Evolutionary conservation across 2,329 filamentous ascomycete genomes (phyloP).

Genomic region (Epichloe scottii): DNA sequence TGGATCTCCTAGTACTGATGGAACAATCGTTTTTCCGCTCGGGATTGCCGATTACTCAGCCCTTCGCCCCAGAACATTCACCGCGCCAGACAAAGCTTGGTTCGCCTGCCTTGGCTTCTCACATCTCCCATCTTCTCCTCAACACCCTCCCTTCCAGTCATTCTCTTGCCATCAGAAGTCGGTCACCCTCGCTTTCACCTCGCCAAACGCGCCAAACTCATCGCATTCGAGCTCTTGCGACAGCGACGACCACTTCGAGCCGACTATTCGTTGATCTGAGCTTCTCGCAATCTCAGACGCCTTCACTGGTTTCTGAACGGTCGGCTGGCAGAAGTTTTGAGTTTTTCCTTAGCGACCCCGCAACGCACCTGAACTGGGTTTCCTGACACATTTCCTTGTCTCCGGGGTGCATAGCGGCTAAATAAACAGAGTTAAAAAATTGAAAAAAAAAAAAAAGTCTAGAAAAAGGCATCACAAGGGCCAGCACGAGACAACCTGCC

Average conservation of each 20-base stretch:
- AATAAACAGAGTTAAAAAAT: no score
- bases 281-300: conserved; percentile 35
- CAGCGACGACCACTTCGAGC: conserved; percentile 20
- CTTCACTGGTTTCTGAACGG: conserved; percentile 47
- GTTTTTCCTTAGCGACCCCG: no score
- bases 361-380: no score
- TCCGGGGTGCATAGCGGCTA: no score
- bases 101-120: conserved; percentile 2
- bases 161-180: conserved; percentile 23
- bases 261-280: conserved; percentile 26
- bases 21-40: neutral
- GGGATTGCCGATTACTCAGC: neutral
- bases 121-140: conserved; percentile 8
- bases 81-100: conserved; percentile 3
- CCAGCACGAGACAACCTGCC: neutral
- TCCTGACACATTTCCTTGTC: no score
- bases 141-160: conserved; percentile 13
- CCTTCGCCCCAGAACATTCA: neutral
- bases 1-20: neutral
- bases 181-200: conserved; percentile 18
- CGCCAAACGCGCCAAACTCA: conserved; percentile 8
- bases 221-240: conserved; percentile 10
- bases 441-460: no score
- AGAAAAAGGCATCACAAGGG: no score
- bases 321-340: conserved; percentile 18